Percentiles rank a stretch among this genome's conserved stretches.
Evolutionary conservation across 495 filamentous ascomycete genomes (phyloP).

Genomic region (Penicillium malachiteum): DNA sequence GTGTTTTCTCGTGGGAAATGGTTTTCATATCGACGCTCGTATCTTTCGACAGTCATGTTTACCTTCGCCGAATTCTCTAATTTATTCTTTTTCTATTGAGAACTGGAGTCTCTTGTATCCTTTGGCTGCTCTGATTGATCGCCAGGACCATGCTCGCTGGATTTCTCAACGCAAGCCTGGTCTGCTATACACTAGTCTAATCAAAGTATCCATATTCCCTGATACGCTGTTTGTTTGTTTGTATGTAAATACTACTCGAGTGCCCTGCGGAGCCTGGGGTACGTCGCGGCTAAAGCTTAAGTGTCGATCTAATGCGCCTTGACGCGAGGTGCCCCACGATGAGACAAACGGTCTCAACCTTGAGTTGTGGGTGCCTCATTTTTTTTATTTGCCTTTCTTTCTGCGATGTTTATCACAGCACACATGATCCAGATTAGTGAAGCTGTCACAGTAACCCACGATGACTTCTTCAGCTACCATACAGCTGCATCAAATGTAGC

Average conservation of each 20-base stretch:
- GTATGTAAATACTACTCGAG: background rate
- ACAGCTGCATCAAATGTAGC: too few species aligned
- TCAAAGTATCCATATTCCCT: background rate
- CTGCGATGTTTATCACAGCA: too few species aligned
- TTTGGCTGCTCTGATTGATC: background rate
- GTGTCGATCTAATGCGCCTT: too few species aligned
- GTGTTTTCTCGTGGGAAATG: constrained; percentile 5
- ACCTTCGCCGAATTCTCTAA: background rate
- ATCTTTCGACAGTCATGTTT: background rate
- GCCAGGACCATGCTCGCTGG: constrained; percentile 6
- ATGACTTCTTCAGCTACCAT: too few species aligned
- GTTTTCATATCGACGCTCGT: constrained; percentile 2
- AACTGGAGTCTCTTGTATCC: background rate
- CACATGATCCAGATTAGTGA: too few species aligned
- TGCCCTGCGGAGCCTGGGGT: background rate
- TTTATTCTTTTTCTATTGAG: background rate
- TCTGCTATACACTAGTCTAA: constrained; percentile 11
- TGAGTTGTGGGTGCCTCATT: too few species aligned
- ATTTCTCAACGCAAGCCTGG: constrained; percentile 8
- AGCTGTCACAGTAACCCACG: too few species aligned
- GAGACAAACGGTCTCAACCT: too few species aligned
- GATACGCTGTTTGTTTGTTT: too few species aligned
- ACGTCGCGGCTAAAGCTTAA: too few species aligned
- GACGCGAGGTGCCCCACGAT: too few species aligned
- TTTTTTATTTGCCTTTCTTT: too few species aligned